These are phyloP conservation scores for Colletotrichum godetiae DNA, from an alignment of 2,329 filamentous ascomycete species.

Conservation along the genomic window DNA sequence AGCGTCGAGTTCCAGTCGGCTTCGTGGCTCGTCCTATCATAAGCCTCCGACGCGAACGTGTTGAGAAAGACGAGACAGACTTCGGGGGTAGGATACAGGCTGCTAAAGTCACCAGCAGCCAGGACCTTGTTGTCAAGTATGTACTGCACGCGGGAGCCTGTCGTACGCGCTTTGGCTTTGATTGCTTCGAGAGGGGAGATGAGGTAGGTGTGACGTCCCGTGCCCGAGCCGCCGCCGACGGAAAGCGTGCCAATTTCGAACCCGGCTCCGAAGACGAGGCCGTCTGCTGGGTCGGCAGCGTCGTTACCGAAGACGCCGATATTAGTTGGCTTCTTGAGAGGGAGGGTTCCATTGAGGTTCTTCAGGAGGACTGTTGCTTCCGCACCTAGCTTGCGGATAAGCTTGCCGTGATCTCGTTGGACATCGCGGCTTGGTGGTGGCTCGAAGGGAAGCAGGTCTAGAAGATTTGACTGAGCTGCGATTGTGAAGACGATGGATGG, in stretches of 20 bases:
- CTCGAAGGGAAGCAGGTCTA: constrained; percentile 12
- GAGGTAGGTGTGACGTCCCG: constrained; percentile 72
- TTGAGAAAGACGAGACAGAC: constrained; percentile 77
- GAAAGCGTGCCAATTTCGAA: constrained; percentile 72
- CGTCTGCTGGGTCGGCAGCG: constrained; percentile 59
- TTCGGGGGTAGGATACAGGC: constrained; percentile 65
- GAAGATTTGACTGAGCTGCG: constrained; percentile 22
- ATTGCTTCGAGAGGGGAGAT: constrained; percentile 74
- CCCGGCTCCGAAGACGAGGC: constrained; percentile 47
- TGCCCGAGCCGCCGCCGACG: constrained; percentile 75
- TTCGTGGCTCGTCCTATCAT: constrained; percentile 68
- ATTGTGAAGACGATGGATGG: constrained; percentile 21
- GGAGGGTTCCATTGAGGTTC: constrained; percentile 68
- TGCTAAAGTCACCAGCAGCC: constrained; percentile 62
- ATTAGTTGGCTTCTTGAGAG: constrained; percentile 63
- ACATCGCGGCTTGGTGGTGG: constrained; percentile 65
- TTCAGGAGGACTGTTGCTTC: constrained; percentile 74
- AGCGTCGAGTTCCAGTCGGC: constrained; percentile 74
- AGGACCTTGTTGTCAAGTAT: constrained; percentile 46
- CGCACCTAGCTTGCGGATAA: constrained; percentile 66
- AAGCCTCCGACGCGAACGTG: constrained; percentile 73
- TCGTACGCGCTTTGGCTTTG: constrained; percentile 63
- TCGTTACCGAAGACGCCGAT: constrained; percentile 74
- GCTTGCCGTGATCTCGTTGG: constrained; percentile 68
- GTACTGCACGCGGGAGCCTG: constrained; percentile 67